Evolutionary conservation across 2,329 filamentous ascomycete species (phyloP), one percentile per base, ranked within the genome.

Genomic region (Talaromyces atroroseus): DNA sequence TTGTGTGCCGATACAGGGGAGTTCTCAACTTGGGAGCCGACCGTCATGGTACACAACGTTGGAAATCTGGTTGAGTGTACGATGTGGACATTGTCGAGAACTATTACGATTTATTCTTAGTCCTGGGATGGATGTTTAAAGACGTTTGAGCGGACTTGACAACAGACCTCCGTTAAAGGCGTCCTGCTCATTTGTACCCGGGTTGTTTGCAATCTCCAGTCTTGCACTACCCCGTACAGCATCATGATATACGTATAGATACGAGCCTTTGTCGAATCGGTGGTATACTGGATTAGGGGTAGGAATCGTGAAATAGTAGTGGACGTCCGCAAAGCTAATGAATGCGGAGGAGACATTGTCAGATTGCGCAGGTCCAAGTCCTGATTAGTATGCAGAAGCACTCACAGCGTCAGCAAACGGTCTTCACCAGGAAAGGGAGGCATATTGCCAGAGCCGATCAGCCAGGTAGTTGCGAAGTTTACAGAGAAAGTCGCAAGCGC

Each of bases 211-310:
- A 58, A 86, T 74, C 68, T 87, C 84, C 50, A 86, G 69, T 59
- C 84, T 78, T 14, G 78, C 76, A 57, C 74, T 79, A 50, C 77
- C 76, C 58, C 78, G 75, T 50, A 74, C 73, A 10, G 78, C 73
- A 63, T 83, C 80, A 68, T 84, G 78, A 68, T 84, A 85, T 53
- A 87, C 70, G 68, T 86, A 87, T 59, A 86, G 74, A 70, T 87
- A 86, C 49, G 82, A 85, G 59, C 80, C 76, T 64, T 83, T 84
- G 63, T 84, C 81, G 69, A 87, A 86, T 50, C 84, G 81, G 66
- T 86, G 81, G 62, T 84, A 80, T 36, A 74, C 69, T 44, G 83
- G 82, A 57, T 76, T 80, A 38, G 78, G 74, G 3, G 73, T 73
- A 2, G 84, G 84, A 16, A 78, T 72, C 59, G 77, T 76, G 68